These are phyloP conservation scores for Zizania latifolia DNA, from an alignment of 176 grass and related monocot genomes.

Conservation along the genomic window DNA sequence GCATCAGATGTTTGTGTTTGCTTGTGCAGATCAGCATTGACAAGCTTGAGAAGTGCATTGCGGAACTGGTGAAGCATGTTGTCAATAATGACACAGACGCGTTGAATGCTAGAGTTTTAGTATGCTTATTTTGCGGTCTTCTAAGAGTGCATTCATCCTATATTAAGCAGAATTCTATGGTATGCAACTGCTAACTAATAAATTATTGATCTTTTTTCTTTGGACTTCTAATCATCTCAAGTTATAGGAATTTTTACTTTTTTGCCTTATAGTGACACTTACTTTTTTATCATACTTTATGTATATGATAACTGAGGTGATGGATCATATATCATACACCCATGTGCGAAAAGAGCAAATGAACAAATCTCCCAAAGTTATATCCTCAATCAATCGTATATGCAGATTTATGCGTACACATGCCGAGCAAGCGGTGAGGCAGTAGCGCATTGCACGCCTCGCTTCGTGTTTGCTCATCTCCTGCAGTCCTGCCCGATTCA, in stretches of 20 bases:
- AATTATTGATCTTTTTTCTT: background rate
- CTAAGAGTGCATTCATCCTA: slow-evolving; percentile 47
- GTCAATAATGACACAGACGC: slow-evolving; percentile 50
- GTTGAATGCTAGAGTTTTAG: slow-evolving; percentile 63
- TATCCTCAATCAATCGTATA: slow-evolving; percentile 15
- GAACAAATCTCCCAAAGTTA: no score
- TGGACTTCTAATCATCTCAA: slow-evolving; percentile 14
- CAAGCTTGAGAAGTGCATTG: slow-evolving; percentile 48
- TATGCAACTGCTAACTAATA: slow-evolving; percentile 44
- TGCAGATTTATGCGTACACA: slow-evolving; percentile 50
- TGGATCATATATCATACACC: no score
- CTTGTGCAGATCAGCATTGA: slow-evolving; percentile 49
- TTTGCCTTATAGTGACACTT: no score
- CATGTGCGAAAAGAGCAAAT: no score
- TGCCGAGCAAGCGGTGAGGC: background rate
- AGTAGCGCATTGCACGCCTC: background rate
- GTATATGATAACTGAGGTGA: no score
- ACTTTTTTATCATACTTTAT: no score
- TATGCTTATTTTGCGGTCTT: slow-evolving; percentile 79
- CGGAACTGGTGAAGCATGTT: slow-evolving; percentile 59
- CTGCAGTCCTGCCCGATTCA: slow-evolving; percentile 25
- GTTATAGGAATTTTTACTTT: no score
- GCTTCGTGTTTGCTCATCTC: background rate
- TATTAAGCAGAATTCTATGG: slow-evolving; percentile 42
- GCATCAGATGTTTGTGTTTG: background rate